Conservation (phyloP, 1,139 yeast species). For the Yamadazyma atmosphaerica region DNA sequence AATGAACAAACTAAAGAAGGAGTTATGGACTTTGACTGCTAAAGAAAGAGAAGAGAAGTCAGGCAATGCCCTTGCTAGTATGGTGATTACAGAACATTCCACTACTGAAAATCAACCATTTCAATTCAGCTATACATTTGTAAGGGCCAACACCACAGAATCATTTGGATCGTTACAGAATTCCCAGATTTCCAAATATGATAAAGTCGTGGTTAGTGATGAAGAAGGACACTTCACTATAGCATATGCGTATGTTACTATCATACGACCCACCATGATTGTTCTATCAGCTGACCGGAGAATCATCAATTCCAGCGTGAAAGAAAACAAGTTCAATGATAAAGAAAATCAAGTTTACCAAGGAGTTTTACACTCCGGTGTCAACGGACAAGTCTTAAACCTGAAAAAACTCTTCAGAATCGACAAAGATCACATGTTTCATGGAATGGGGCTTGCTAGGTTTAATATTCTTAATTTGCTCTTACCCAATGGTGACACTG, state of each 20-base stretch:
- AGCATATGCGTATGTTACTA: slow-evolving; percentile 58
- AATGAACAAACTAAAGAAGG: slow-evolving; percentile 52
- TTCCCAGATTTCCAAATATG: slow-evolving; percentile 51
- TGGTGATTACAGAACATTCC: slow-evolving; percentile 36
- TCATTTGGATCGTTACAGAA: slow-evolving; percentile 23
- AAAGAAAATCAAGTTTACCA: slow-evolving; percentile 14
- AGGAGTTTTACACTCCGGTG: slow-evolving; percentile 9
- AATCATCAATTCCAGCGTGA: slow-evolving; percentile 46
- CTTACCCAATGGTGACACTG: slow-evolving; percentile 51
- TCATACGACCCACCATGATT: slow-evolving; percentile 38
- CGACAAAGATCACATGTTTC: slow-evolving; percentile 78
- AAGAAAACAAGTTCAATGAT: slow-evolving; percentile 40
- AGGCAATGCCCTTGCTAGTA: slow-evolving; percentile 59
- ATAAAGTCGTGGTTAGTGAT: slow-evolving; percentile 72
- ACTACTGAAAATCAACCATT: slow-evolving; percentile 21
- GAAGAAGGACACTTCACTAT: slow-evolving; percentile 77
- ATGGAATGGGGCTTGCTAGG: slow-evolving; percentile 75
- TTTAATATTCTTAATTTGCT: slow-evolving; percentile 73
- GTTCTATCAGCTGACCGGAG: slow-evolving; percentile 51
- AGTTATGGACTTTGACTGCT: slow-evolving; percentile 69
- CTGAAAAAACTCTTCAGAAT: slow-evolving; percentile 50
- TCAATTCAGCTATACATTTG: slow-evolving; percentile 50
- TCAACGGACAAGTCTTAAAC: slow-evolving; percentile 1
- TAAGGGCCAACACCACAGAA: slow-evolving; percentile 22
- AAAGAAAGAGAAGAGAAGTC: slow-evolving; percentile 56